phyloP scores from a whole-genome alignment of 208 protist genomes.

The Phytomonas sp. region DNA sequence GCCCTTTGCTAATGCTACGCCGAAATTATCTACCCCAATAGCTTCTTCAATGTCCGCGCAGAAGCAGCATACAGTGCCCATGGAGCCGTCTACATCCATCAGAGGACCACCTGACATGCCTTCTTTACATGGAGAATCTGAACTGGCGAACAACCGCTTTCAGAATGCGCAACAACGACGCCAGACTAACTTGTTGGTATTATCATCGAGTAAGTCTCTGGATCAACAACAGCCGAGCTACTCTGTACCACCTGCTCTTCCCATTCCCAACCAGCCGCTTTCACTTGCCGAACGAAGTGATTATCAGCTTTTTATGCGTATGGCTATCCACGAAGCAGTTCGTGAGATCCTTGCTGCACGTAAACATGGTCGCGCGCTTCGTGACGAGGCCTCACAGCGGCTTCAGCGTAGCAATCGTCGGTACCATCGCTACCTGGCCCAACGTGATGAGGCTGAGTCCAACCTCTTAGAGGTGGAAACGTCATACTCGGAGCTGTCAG shows the following conservation, averaged over 20 bases:
- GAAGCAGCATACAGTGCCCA: neutral
- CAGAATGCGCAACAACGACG: constrained; percentile 8
- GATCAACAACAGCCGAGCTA: neutral
- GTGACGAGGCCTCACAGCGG: constrained; percentile 24
- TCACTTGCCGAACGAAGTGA: neutral
- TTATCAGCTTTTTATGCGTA: constrained; percentile 21
- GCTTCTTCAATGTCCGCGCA: neutral
- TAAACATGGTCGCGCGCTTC: constrained; percentile 21
- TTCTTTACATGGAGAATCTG: neutral
- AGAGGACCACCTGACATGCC: neutral
- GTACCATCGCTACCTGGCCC: constrained; percentile 18
- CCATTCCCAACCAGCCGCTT: neutral
- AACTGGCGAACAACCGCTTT: neutral
- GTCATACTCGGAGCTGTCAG: constrained; percentile 1
- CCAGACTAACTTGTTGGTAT: neutral
- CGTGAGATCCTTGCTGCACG: constrained; percentile 45
- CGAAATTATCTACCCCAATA: neutral
- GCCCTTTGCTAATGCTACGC: constrained; percentile 14
- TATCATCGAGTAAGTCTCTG: neutral
- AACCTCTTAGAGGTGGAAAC: constrained; percentile 17
- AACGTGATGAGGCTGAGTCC: constrained; percentile 21
- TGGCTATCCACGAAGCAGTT: constrained; percentile 60
- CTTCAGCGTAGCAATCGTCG: constrained; percentile 26
- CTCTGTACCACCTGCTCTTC: neutral
- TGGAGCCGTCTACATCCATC: neutral